phyloP scores from a whole-genome alignment of 768 basidiomycete species.

The Xerocomellus intermedius region DNA sequence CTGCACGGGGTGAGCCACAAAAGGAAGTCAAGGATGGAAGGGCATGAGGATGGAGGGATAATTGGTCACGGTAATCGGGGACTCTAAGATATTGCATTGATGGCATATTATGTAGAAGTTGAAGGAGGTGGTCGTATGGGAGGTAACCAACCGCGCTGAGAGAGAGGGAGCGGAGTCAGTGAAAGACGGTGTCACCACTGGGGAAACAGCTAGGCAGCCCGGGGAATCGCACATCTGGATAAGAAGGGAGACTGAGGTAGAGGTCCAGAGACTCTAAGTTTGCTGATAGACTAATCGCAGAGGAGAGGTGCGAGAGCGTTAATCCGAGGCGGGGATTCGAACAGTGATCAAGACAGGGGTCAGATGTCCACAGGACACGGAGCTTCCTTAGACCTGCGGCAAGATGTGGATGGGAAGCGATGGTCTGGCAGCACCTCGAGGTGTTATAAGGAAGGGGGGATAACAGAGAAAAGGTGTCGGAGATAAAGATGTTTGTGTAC shows the following conservation, averaged over 20 bases:
- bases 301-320: conserved; percentile 41
- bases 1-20: conserved; percentile 56
- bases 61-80: too few relatives aligned
- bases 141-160: background rate
- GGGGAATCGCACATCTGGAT: too few relatives aligned
- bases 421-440: conserved; percentile 41
- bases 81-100: too few relatives aligned
- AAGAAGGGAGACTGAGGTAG: too few relatives aligned
- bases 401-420: conserved; percentile 37
- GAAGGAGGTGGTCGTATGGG: too few relatives aligned
- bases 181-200: conserved; percentile 37
- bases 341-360: too few relatives aligned
- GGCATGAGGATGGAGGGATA: conserved; percentile 28
- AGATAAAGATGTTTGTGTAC: background rate
- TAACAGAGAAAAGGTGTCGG: background rate
- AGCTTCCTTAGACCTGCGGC: conserved; percentile 44
- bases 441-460: conserved; percentile 31
- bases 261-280: too few relatives aligned
- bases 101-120: too few relatives aligned
- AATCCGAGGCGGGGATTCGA: conserved; percentile 30
- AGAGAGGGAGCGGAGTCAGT: conserved; percentile 25
- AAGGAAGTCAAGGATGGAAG: conserved; percentile 48
- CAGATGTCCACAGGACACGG: conserved; percentile 46
- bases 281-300: too few relatives aligned
- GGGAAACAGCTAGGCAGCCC: conserved; percentile 28